Evolutionary conservation across 306 rosid species (phyloP).

Genomic region (Vigna trinervia): DNA sequence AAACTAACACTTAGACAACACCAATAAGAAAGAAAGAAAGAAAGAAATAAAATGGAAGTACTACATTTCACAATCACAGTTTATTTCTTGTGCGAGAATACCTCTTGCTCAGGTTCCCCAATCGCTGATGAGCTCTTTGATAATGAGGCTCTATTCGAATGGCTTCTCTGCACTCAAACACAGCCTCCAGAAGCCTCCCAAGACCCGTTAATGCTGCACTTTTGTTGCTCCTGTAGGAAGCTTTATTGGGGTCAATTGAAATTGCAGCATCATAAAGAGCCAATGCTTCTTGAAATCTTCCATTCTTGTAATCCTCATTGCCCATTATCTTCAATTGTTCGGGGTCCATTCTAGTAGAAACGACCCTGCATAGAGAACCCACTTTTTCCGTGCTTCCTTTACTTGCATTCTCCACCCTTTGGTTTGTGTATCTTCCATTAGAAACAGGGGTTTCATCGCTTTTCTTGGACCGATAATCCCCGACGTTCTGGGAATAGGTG

Average conservation of each 20-base stretch:
- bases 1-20: background rate
- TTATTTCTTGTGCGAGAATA: background rate
- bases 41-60: background rate
- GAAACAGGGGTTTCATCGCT: slow-evolving; percentile 41
- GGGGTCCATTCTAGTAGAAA: slow-evolving; percentile 85
- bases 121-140: slow-evolving; percentile 81
- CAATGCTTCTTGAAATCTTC: slow-evolving; percentile 78
- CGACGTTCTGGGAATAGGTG: slow-evolving; percentile 33
- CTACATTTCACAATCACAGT: background rate
- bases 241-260: slow-evolving; percentile 71
- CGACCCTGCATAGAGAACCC: slow-evolving; percentile 61
- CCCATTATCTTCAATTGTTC: slow-evolving; percentile 86
- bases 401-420: slow-evolving; percentile 28
- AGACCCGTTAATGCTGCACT: slow-evolving; percentile 87
- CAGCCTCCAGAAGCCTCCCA: slow-evolving; percentile 77
- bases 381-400: slow-evolving; percentile 35
- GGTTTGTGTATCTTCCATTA: slow-evolving; percentile 44
- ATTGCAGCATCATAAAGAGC: slow-evolving; percentile 82
- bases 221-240: slow-evolving; percentile 84
- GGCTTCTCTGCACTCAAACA: slow-evolving; percentile 83
- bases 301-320: slow-evolving; percentile 84
- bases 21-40: background rate
- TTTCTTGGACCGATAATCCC: slow-evolving; percentile 50
- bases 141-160: slow-evolving; percentile 76
- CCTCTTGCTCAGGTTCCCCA: slow-evolving; percentile 76